phyloP scores from a whole-genome alignment of 108 stramenopile species.

The Schizochytrium sp. region DNA sequence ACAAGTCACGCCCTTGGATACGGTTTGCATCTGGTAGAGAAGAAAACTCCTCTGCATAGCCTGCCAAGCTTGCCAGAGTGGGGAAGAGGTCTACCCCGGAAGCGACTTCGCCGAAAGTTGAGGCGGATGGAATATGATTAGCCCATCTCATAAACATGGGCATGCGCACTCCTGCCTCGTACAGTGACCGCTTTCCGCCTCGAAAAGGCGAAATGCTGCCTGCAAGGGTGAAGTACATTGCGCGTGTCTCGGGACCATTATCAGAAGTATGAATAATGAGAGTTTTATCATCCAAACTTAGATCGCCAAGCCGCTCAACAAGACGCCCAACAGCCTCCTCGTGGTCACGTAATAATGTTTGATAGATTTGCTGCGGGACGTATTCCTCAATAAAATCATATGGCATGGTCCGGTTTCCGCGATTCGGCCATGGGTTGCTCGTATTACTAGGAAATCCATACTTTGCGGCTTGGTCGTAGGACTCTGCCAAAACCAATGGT shows the following conservation, averaged over 20 bases:
- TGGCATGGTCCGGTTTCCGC: not conserved
- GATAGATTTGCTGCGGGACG: conserved; percentile 51
- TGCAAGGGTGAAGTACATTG: conserved; percentile 8
- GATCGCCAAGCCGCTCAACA: not conserved
- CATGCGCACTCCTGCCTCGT: conserved; percentile 24
- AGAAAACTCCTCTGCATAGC: conserved; percentile 2
- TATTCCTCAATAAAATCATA: not conserved
- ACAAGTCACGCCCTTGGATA: conserved; percentile 5
- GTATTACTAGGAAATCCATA: conserved; percentile 16
- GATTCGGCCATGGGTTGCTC: conserved; percentile 37
- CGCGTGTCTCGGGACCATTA: conserved; percentile 39
- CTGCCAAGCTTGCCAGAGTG: conserved; percentile 16
- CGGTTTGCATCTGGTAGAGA: conserved; percentile 5
- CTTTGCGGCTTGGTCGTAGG: conserved; percentile 47
- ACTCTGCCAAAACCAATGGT: not conserved
- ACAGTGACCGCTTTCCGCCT: conserved; percentile 10
- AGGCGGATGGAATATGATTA: not conserved
- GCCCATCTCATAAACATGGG: conserved; percentile 47
- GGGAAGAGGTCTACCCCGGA: conserved; percentile 42
- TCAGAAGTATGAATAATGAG: conserved; percentile 42
- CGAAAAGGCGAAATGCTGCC: conserved; percentile 40
- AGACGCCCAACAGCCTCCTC: conserved; percentile 41
- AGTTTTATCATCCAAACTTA: not conserved
- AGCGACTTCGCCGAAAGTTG: conserved; percentile 12
- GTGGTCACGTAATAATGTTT: conserved; percentile 30